Evolutionary conservation across 352 stramenopile genomes (phyloP).

Genomic region (Globisporangium ultimum): DNA sequence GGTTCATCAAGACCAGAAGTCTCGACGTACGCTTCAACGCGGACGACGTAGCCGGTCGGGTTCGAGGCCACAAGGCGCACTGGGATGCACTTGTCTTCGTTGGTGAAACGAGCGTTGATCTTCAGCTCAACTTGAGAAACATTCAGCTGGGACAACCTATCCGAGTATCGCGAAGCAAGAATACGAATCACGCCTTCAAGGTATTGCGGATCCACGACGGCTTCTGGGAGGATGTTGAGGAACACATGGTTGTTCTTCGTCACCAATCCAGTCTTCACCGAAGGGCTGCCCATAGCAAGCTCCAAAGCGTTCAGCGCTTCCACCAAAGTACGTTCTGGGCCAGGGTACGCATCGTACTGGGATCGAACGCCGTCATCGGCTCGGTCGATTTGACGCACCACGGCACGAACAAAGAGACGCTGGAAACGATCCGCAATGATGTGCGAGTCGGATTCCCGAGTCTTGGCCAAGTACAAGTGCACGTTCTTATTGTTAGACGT

Average conservation of each 20-base stretch:
- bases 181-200: conserved; percentile 96
- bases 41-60: conserved; percentile 98
- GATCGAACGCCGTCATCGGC: conserved; percentile 67
- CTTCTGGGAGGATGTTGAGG: conserved; percentile 96
- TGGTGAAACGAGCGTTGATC: conserved; percentile 92
- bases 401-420: conserved; percentile 95
- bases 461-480: conserved; percentile 97
- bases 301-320: conserved; percentile 98
- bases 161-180: conserved; percentile 80
- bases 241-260: conserved; percentile 99
- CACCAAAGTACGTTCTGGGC: conserved; percentile 97
- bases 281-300: conserved; percentile 92
- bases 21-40: conserved; percentile 99
- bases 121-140: conserved; percentile 98
- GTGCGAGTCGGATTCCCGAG: conserved; percentile 79
- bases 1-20: conserved; percentile 76
- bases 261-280: conserved; percentile 67
- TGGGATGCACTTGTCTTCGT: conserved; percentile 92
- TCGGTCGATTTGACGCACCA: conserved; percentile 90
- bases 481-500: conserved; percentile 95
- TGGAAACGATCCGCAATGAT: conserved; percentile 86
- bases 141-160: conserved; percentile 89
- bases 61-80: conserved; percentile 96
- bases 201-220: conserved; percentile 93
- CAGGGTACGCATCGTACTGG: conserved; percentile 89